These are phyloP conservation scores for Ceratocystis destructans DNA, from an alignment of 2,329 filamentous ascomycete genomes.

Conservation along the genomic window DNA sequence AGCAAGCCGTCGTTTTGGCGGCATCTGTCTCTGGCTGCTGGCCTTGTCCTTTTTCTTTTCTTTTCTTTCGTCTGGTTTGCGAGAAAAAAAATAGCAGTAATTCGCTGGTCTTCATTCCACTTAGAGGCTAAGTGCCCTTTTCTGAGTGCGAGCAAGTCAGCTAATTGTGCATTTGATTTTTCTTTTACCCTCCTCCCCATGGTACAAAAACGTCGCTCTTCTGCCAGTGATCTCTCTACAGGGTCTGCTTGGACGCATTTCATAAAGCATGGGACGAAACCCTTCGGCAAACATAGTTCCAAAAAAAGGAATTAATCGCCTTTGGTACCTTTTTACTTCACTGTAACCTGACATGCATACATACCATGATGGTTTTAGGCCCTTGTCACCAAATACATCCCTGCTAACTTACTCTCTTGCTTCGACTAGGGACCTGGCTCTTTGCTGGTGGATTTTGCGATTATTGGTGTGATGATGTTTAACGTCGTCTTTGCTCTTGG, in stretches of 20 bases:
- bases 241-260: not conserved
- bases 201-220: not conserved
- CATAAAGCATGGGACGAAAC: not conserved
- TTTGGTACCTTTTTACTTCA: not conserved
- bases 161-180: not conserved
- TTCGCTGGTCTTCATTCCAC: not conserved
- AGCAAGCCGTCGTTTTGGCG: not conserved
- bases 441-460: slow-evolving; percentile 37
- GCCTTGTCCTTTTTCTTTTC: not conserved
- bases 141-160: not conserved
- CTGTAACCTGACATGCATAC: not conserved
- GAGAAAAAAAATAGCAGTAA: not conserved
- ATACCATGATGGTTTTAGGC: not conserved
- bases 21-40: not conserved
- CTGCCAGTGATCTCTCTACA: not conserved
- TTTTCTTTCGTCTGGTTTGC: not conserved
- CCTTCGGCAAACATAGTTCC: not conserved
- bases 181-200: not conserved
- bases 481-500: slow-evolving; percentile 48
- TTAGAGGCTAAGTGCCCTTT: not conserved
- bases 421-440: slow-evolving; percentile 28
- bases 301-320: not conserved
- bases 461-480: slow-evolving; percentile 48
- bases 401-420: slow-evolving; percentile 11
- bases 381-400: not conserved